These are phyloP conservation scores for Gnaphalium uliginosum DNA, from an alignment of 129 eudicot species.

Conservation along the genomic window DNA sequence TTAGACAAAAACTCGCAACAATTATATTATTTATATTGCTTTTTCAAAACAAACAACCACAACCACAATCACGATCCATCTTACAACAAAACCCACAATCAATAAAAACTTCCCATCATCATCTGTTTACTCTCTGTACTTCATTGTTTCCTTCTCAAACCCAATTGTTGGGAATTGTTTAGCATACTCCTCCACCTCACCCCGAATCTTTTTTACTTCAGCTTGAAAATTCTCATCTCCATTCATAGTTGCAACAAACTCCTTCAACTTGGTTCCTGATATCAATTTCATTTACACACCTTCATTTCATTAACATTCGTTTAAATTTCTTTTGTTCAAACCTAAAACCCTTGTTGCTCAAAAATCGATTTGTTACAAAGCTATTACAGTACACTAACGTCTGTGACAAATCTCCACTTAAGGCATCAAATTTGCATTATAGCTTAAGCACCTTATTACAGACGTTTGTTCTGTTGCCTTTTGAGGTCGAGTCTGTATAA, in stretches of 20 bases:
- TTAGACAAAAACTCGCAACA: background rate
- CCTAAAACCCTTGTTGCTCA: background rate
- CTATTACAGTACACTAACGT: background rate
- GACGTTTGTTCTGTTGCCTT: conserved; percentile 14
- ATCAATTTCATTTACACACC: conserved; percentile 16
- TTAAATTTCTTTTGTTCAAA: background rate
- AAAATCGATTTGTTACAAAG: background rate
- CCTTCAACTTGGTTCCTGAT: conserved; percentile 88
- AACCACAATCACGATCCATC: background rate
- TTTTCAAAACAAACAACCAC: background rate
- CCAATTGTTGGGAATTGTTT: conserved; percentile 94
- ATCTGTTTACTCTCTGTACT: conserved; percentile 56
- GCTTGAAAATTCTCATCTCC: conserved; percentile 45
- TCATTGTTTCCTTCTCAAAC: conserved; percentile 89
- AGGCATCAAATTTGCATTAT: background rate
- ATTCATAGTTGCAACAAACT: conserved; percentile 74
- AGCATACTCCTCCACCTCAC: conserved; percentile 81
- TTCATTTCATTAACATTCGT: conserved; percentile 23
- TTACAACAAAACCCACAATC: background rate
- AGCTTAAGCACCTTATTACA: background rate
- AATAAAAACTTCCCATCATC: background rate
- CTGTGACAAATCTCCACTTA: background rate
- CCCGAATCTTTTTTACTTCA: conserved; percentile 56
- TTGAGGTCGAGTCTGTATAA: conserved; percentile 8
- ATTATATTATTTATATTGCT: background rate